A percentile compares a stretch with the other conserved stretches of the same genome.
Evolutionary conservation across 2,329 filamentous ascomycete species (phyloP).

Genomic region (Cadophora gregata): DNA sequence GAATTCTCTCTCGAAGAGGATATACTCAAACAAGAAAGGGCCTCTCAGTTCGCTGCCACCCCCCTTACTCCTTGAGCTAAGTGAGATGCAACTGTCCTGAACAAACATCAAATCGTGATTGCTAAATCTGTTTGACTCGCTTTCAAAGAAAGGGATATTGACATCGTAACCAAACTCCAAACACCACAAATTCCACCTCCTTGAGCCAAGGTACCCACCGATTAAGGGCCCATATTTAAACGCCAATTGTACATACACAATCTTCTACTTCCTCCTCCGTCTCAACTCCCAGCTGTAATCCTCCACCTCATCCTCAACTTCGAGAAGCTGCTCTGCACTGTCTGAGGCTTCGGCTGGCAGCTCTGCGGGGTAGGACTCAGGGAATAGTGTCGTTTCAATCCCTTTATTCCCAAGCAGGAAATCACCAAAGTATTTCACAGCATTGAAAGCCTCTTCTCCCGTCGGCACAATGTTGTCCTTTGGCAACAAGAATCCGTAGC

Average conservation of each 20-base stretch:
- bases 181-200: conserved; percentile 7
- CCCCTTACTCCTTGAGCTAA: too few species aligned
- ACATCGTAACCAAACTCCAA: background rate
- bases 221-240: background rate
- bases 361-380: conserved; percentile 29
- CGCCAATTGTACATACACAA: conserved; percentile 5
- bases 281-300: conserved; percentile 40
- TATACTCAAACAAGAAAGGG: too few species aligned
- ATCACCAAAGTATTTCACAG: conserved; percentile 82
- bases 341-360: background rate
- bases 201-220: background rate
- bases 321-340: background rate
- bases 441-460: conserved; percentile 84
- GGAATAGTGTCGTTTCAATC: conserved; percentile 54
- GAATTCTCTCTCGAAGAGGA: too few species aligned
- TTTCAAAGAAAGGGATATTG: background rate
- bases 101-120: background rate
- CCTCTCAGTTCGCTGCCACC: too few species aligned
- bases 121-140: background rate
- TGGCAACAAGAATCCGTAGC: conserved; percentile 91
- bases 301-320: conserved; percentile 27
- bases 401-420: conserved; percentile 77
- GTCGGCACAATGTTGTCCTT: conserved; percentile 87
- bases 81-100: too few species aligned
- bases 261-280: conserved; percentile 27